phyloP scores from a whole-genome alignment of 495 filamentous ascomycete species.

The Neurospora sp. region DNA sequence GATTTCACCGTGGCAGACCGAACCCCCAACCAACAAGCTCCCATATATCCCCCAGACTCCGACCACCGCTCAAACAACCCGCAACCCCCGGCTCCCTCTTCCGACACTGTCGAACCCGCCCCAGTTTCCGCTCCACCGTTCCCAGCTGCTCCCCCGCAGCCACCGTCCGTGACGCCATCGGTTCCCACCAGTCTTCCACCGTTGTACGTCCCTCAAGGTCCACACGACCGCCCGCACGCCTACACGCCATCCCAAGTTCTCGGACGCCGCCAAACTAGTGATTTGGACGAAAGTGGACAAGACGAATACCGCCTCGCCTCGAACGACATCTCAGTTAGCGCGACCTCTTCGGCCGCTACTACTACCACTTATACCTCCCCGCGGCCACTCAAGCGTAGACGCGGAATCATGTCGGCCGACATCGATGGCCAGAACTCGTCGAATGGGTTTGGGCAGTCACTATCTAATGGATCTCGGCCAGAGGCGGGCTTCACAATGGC shows the following conservation, averaged over 20 bases:
- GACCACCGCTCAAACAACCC: slow-evolving; percentile 38
- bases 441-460: slow-evolving; percentile 25
- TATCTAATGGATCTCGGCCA: slow-evolving; percentile 30
- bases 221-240: slow-evolving; percentile 4
- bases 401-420: slow-evolving; percentile 24
- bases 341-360: slow-evolving; percentile 2
- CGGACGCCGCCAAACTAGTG: slow-evolving; percentile 16
- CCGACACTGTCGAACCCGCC: slow-evolving; percentile 27
- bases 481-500: slow-evolving; percentile 13
- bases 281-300: slow-evolving; percentile 12
- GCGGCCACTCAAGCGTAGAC: slow-evolving; percentile 13
- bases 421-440: slow-evolving; percentile 22
- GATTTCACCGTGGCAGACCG: slow-evolving; percentile 27
- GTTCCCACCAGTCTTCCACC: neutral
- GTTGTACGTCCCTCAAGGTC: neutral
- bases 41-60: slow-evolving; percentile 17
- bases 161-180: slow-evolving; percentile 5
- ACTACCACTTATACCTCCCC: slow-evolving; percentile 3
- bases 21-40: slow-evolving; percentile 13
- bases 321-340: neutral
- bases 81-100: slow-evolving; percentile 24
- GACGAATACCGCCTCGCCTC: slow-evolving; percentile 2
- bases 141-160: slow-evolving; percentile 9
- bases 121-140: slow-evolving; percentile 11
- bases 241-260: slow-evolving; percentile 10